Evolutionary conservation across 208 protist species (phyloP).

Genomic region (Lotmaria passim): DNA sequence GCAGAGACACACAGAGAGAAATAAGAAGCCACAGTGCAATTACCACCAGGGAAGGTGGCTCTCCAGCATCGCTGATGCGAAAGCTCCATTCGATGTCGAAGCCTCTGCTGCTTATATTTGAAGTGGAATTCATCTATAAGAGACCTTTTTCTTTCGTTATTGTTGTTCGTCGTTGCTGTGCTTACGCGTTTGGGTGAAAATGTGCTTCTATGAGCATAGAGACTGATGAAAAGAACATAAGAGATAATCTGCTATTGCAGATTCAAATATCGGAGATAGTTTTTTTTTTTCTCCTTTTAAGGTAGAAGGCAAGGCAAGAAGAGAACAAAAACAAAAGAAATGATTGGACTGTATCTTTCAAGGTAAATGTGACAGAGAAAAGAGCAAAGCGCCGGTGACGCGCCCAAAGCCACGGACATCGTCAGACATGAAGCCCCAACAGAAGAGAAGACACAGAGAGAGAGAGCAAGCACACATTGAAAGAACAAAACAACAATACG

Average conservation of each 20-base stretch:
- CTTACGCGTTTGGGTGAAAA: not conserved
- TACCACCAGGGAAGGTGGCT: conserved; percentile 28
- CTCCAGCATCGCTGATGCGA: conserved; percentile 43
- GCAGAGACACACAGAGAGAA: conserved; percentile 32
- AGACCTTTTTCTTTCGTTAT: not conserved
- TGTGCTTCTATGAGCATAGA: conserved; percentile 1
- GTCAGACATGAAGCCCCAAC: too few relatives aligned
- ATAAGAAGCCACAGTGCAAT: conserved; percentile 35
- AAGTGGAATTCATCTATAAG: not conserved
- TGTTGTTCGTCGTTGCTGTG: not conserved
- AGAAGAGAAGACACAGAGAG: too few relatives aligned
- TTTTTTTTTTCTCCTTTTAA: too few relatives aligned
- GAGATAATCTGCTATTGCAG: too few relatives aligned
- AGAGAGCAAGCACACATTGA: too few relatives aligned
- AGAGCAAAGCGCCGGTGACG: not conserved
- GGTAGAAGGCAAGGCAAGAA: too few relatives aligned
- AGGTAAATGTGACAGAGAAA: not conserved
- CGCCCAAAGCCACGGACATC: not conserved
- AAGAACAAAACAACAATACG: not conserved
- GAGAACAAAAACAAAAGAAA: too few relatives aligned
- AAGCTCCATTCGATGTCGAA: conserved; percentile 15
- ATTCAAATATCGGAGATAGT: too few relatives aligned
- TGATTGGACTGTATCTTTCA: too few relatives aligned
- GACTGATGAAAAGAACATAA: too few relatives aligned
- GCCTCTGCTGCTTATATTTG: not conserved